phyloP scores from a whole-genome alignment of 169 alveolate genomes.

The Plasmodium inui region DNA sequence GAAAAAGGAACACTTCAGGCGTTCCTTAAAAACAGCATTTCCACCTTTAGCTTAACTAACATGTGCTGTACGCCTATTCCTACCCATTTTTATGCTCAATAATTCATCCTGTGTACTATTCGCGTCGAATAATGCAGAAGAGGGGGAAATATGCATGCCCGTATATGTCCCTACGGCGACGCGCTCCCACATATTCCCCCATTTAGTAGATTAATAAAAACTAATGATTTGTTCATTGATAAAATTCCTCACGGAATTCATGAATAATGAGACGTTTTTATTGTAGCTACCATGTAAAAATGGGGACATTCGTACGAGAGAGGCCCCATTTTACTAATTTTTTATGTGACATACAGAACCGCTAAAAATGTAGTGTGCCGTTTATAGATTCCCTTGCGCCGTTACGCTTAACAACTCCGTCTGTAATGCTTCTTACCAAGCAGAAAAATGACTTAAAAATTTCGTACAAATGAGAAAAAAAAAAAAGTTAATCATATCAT shows the following conservation, averaged over 20 bases:
- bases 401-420: background rate
- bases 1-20: background rate
- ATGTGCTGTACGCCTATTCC: background rate
- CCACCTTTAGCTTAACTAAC: background rate
- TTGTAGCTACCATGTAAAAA: conserved; percentile 50
- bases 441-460: background rate
- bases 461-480: background rate
- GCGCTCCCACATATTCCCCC: background rate
- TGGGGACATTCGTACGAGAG: background rate
- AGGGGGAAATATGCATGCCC: conserved; percentile 12
- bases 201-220: conserved; percentile 63
- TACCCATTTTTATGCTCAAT: conserved; percentile 25
- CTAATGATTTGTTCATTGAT: conserved; percentile 71
- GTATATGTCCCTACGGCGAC: background rate
- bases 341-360: background rate
- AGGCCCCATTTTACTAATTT: background rate
- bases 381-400: background rate
- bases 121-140: background rate
- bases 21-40: conserved; percentile 3
- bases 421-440: background rate
- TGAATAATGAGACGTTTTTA: conserved; percentile 72
- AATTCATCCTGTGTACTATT: conserved; percentile 50
- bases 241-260: conserved; percentile 49
- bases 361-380: background rate
- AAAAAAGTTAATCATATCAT: background rate